Evolutionary conservation across 768 basidiomycete genomes (phyloP).

Genomic region (Leccinum boreale): DNA sequence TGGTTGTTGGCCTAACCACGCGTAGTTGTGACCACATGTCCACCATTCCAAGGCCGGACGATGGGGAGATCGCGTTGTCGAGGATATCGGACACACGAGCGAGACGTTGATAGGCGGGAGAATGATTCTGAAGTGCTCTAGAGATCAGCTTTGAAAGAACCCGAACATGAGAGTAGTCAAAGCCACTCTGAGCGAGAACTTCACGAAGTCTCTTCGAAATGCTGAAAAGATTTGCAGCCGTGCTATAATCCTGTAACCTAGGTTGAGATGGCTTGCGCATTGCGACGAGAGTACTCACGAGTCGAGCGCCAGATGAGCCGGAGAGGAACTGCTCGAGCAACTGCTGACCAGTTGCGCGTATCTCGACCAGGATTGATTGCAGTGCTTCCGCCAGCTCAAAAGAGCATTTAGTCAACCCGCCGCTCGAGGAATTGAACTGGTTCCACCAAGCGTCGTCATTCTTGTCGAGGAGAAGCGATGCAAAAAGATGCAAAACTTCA

Average conservation of each 20-base stretch:
- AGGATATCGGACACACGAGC: conserved; percentile 37
- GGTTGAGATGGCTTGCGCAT: background rate
- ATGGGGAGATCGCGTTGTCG: conserved; percentile 48
- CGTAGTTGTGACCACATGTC: conserved; percentile 65
- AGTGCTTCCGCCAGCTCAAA: conserved; percentile 17
- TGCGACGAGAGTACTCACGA: conserved; percentile 24
- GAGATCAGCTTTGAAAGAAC: conserved; percentile 55
- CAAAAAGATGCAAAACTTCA: conserved; percentile 40
- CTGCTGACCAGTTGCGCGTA: conserved; percentile 11
- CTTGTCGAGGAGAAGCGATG: conserved; percentile 38
- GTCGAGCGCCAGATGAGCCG: background rate
- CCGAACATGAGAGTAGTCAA: conserved; percentile 68
- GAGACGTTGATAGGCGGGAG: conserved; percentile 35
- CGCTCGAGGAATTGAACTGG: background rate
- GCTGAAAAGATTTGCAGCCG: conserved; percentile 36
- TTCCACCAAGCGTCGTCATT: conserved; percentile 15
- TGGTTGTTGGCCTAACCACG: conserved; percentile 10
- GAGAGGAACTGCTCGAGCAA: conserved; percentile 21
- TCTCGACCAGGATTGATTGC: conserved; percentile 22
- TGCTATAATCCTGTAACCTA: conserved; percentile 31
- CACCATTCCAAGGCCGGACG: conserved; percentile 68
- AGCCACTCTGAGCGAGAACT: conserved; percentile 33
- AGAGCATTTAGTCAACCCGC: conserved; percentile 6
- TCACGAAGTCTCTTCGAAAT: conserved; percentile 43
- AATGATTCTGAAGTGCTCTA: conserved; percentile 36